Conservation (phyloP, 257 asterid species). For the Haberlea rhodopensis region DNA sequence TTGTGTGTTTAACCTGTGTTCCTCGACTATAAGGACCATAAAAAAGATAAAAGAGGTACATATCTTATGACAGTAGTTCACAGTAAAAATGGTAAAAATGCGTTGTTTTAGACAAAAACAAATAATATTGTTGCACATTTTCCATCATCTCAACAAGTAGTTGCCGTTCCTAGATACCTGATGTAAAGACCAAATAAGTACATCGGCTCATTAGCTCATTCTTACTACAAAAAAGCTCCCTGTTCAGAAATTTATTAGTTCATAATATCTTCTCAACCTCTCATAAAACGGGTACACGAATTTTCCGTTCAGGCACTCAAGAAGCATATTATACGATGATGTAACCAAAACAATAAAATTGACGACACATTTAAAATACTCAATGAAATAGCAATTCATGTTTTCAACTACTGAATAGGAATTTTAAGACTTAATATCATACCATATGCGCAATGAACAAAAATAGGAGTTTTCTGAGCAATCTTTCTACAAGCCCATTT, state of each 20-base stretch:
- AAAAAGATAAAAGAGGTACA: neutral
- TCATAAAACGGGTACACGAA: neutral
- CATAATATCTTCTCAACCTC: neutral
- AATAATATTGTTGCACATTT: too few relatives aligned
- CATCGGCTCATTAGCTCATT: too few relatives aligned
- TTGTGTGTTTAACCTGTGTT: neutral
- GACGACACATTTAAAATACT: neutral
- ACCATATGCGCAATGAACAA: conserved; percentile 94
- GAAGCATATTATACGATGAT: neutral
- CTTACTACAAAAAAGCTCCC: neutral
- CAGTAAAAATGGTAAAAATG: too few relatives aligned
- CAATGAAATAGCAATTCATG: neutral
- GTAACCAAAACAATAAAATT: neutral
- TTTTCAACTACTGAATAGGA: neutral
- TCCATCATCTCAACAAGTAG: too few relatives aligned
- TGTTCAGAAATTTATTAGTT: conserved; percentile 9
- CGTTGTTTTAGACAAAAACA: neutral
- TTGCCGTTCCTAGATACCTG: neutral
- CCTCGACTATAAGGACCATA: neutral
- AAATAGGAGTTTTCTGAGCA: conserved; percentile 63
- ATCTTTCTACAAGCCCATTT: conserved; percentile 94
- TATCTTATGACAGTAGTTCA: neutral
- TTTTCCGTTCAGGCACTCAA: neutral
- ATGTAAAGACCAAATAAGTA: neutral
- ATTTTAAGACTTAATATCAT: conserved; percentile 18